phyloP scores from a whole-genome alignment of 1,284 basidiomycete genomes.

The Cryptococcus floricola region DNA sequence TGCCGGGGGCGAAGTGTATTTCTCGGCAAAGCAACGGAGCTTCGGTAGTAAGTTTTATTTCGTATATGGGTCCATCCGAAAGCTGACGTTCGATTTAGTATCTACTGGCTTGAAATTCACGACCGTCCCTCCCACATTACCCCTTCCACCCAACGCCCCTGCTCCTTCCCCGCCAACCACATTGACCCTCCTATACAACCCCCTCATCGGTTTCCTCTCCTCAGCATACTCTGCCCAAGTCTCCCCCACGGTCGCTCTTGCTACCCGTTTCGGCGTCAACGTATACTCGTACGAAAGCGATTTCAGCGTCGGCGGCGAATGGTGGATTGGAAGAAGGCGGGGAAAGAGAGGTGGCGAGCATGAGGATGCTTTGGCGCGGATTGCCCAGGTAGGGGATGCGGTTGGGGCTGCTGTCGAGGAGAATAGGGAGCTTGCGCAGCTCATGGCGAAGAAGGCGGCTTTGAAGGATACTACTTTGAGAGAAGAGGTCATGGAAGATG shows the following conservation, averaged over 20 bases:
- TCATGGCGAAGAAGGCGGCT: conserved; percentile 5
- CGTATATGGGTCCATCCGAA: not conserved
- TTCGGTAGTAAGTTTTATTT: conserved; percentile 69
- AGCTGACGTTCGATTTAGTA: conserved; percentile 54
- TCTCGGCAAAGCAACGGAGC: conserved; percentile 87
- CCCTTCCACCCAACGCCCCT: conserved; percentile 52
- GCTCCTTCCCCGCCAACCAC: conserved; percentile 71
- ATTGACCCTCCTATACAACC: conserved; percentile 90
- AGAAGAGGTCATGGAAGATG: conserved; percentile 9
- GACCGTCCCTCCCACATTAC: conserved; percentile 59
- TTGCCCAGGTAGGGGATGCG: not conserved
- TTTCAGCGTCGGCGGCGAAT: conserved; percentile 89
- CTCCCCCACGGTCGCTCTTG: conserved; percentile 78
- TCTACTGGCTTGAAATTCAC: conserved; percentile 91
- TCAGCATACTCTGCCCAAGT: conserved; percentile 86
- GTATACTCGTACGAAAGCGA: conserved; percentile 95
- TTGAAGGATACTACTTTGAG: conserved; percentile 12
- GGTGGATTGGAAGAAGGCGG: conserved; percentile 67
- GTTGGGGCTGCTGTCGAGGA: not conserved
- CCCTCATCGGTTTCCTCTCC: conserved; percentile 91
- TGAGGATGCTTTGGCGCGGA: not conserved
- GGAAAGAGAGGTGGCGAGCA: conserved; percentile 22
- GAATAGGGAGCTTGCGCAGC: conserved; percentile 2
- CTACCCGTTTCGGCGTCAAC: conserved; percentile 93
- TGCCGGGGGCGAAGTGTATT: conserved; percentile 88